These are phyloP conservation scores for Daldinia caldariorum DNA, from an alignment of 495 filamentous ascomycete species.

Conservation along the genomic window DNA sequence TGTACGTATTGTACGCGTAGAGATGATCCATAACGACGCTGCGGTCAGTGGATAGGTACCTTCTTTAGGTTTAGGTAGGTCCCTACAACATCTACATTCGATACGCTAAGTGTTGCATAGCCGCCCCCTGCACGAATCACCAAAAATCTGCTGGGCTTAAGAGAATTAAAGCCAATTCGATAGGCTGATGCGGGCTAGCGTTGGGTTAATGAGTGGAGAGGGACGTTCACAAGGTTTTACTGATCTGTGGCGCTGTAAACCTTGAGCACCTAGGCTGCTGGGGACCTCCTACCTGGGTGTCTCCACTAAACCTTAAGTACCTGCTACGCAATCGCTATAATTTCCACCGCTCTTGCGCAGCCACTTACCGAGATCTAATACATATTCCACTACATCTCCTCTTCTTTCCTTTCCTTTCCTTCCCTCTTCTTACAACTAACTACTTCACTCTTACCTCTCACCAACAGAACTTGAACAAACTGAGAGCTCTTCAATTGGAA, in stretches of 20 bases:
- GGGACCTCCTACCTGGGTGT: no score
- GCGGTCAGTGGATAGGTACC: constrained; percentile 20
- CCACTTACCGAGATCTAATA: constrained; percentile 28
- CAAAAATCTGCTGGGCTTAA: constrained; percentile 19
- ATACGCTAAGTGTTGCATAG: constrained; percentile 17
- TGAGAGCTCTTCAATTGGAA: constrained; percentile 5
- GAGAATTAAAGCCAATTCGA: constrained; percentile 20
- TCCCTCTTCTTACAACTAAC: constrained; percentile 24
- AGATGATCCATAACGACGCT: constrained; percentile 17
- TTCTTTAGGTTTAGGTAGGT: neutral
- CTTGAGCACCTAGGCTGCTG: neutral
- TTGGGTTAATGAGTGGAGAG: constrained; percentile 15
- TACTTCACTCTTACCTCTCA: neutral
- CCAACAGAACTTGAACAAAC: constrained; percentile 7
- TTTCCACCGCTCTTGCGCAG: constrained; percentile 37
- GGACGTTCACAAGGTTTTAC: constrained; percentile 17
- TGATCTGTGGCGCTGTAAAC: constrained; percentile 17
- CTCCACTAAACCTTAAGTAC: no score
- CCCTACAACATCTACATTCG: no score
- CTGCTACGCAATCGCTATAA: neutral
- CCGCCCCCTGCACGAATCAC: constrained; percentile 35
- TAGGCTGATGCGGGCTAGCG: constrained; percentile 19
- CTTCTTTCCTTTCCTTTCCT: constrained; percentile 12
- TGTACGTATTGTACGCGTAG: constrained; percentile 3
- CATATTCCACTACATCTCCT: constrained; percentile 35